Evolutionary conservation across 805 yeast genomes (phyloP).

Genomic region (Saturnispora hagleri): DNA sequence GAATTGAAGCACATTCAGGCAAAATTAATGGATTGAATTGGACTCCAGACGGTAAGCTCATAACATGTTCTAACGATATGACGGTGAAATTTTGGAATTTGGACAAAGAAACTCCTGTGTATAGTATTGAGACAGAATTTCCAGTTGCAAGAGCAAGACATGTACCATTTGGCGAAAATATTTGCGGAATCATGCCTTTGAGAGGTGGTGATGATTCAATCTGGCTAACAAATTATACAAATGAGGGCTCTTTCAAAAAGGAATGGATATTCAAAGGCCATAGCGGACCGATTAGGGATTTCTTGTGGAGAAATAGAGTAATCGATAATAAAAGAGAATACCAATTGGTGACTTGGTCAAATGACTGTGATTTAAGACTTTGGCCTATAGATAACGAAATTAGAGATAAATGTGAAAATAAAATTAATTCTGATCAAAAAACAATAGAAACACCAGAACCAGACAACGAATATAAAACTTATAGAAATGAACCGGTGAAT

Average conservation of each 20-base stretch:
- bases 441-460: constrained; percentile 29
- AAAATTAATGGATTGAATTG: constrained; percentile 88
- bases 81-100: constrained; percentile 73
- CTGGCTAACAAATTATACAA: constrained; percentile 40
- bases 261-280: constrained; percentile 50
- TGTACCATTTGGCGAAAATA: constrained; percentile 75
- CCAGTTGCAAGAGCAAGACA: constrained; percentile 87
- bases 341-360: constrained; percentile 91
- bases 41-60: constrained; percentile 44
- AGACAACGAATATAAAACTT: constrained; percentile 33
- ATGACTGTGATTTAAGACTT: constrained; percentile 72
- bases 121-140: constrained; percentile 59
- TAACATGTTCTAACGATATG: constrained; percentile 81
- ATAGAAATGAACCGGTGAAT: constrained; percentile 37
- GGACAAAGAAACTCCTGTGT: constrained; percentile 36
- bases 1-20: constrained; percentile 68
- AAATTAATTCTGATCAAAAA: constrained; percentile 20
- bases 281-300: constrained; percentile 75
- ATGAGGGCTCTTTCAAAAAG: constrained; percentile 17
- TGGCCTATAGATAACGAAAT: constrained; percentile 60
- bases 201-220: constrained; percentile 72
- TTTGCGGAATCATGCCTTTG: constrained; percentile 84
- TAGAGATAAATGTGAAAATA: constrained; percentile 34
- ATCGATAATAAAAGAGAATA: constrained; percentile 64
- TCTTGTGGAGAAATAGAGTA: constrained; percentile 69